Conservation (phyloP, 345 rosid species). For the Bruguiera gymnorhiza region DNA sequence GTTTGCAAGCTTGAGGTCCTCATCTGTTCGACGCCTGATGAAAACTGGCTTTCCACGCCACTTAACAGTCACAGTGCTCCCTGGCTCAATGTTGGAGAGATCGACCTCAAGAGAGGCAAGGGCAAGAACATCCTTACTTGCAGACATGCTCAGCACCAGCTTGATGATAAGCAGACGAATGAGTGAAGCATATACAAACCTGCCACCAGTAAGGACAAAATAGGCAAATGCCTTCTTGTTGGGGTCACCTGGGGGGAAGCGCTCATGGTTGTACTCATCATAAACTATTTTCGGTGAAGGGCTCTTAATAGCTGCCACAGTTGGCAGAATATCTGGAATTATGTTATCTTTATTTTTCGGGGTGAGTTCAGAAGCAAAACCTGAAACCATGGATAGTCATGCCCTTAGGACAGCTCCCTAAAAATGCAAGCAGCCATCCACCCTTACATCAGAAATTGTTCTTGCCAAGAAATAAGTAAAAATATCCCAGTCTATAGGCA, state of each 20-base stretch:
- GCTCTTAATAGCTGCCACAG: slow-evolving; percentile 70
- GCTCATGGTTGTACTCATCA: slow-evolving; percentile 78
- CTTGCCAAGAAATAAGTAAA: background rate
- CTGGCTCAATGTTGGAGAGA: slow-evolving; percentile 81
- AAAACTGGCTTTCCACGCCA: slow-evolving; percentile 99
- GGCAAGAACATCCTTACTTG: slow-evolving; percentile 94
- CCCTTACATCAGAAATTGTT: background rate
- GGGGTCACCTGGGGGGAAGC: slow-evolving; percentile 90
- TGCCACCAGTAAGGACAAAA: slow-evolving; percentile 83
- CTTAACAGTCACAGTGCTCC: slow-evolving; percentile 86
- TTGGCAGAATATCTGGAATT: slow-evolving; percentile 48
- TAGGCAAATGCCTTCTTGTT: slow-evolving; percentile 94
- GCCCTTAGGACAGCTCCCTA: background rate
- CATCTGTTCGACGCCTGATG: slow-evolving; percentile 88
- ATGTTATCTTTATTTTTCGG: slow-evolving; percentile 38
- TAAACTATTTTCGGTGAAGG: slow-evolving; percentile 75
- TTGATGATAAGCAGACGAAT: slow-evolving; percentile 77
- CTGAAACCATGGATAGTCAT: slow-evolving; percentile 24
- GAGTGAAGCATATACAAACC: slow-evolving; percentile 81
- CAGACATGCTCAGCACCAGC: slow-evolving; percentile 89
- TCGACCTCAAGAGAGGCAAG: slow-evolving; percentile 93
- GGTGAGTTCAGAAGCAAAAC: slow-evolving; percentile 47
- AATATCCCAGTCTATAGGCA: too few relatives aligned
- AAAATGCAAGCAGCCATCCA: background rate
- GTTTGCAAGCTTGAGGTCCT: slow-evolving; percentile 78